These are phyloP conservation scores for Penicillium malachiteum DNA, from an alignment of 495 filamentous ascomycete species.

Conservation along the genomic window DNA sequence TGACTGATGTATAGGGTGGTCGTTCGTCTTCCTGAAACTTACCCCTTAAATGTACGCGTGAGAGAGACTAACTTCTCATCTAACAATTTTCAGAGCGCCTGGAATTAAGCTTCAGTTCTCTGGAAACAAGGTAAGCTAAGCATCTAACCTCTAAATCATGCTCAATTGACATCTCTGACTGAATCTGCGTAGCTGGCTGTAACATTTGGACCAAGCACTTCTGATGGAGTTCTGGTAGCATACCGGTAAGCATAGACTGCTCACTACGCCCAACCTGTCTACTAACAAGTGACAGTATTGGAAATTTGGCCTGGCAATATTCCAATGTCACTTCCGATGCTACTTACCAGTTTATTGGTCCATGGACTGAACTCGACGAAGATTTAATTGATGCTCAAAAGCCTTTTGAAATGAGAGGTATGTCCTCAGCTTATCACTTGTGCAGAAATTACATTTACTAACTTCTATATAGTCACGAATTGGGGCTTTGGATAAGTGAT, in stretches of 20 bases:
- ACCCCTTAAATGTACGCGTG: background rate
- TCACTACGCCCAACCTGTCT: background rate
- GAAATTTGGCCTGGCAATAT: constrained; percentile 64
- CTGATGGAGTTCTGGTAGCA: constrained; percentile 55
- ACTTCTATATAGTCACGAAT: constrained; percentile 53
- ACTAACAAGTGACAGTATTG: constrained; percentile 39
- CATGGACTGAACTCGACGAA: constrained; percentile 18
- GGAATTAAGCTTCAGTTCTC: constrained; percentile 66
- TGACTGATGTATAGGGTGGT: constrained; percentile 36
- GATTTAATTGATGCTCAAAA: constrained; percentile 16
- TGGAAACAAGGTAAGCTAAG: constrained; percentile 48
- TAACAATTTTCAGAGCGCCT: constrained; percentile 42
- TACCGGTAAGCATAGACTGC: constrained; percentile 37
- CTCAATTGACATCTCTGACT: background rate
- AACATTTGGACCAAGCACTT: constrained; percentile 60
- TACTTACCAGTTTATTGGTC: constrained; percentile 59
- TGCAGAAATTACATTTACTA: background rate
- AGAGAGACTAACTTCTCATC: background rate
- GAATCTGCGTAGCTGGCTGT: constrained; percentile 45
- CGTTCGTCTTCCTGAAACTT: constrained; percentile 27
- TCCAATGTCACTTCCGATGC: constrained; percentile 62
- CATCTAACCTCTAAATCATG: background rate
- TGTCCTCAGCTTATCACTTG: background rate
- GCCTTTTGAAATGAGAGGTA: constrained; percentile 41
- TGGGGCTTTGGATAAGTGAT: constrained; percentile 59